Base-by-base conservation (phyloP, 768 basidiomycete genomes). In the Rickenella mellea region DNA sequence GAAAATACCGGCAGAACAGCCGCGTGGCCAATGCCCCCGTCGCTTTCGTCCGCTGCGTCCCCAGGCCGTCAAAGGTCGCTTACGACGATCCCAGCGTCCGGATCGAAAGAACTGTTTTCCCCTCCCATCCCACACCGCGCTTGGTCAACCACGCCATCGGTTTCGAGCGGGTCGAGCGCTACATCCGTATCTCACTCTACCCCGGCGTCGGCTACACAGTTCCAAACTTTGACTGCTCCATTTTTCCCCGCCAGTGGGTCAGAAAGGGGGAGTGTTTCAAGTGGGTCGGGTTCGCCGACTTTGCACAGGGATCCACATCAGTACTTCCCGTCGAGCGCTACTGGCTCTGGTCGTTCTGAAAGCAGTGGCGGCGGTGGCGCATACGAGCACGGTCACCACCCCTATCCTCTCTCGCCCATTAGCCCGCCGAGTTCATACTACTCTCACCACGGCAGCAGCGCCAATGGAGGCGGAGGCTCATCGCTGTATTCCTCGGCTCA, bases 181-280 rank as follows among this genome's bases (percentile, higher is more conserved):
- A 43, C 32, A 17, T 25, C 42, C 10, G 25, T n/a, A n/a, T n/a
- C n/a, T n/a, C n/a, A n/a, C n/a, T n/a, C n/a, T n/a, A n/a, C n/a
- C n/a, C n/a, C n/a, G n/a, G n/a, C n/a, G n/a, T n/a, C n/a, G n/a
- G 20, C n/a, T 17, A 32, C 29, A 19, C 12, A n/a, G 39, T 71
- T 80, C 54, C 70, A 73, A 30, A 79, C 78, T 12, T 66, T 78
- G 28, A 76, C 58, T 47, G 67, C 76, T 7, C 71, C 78, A 9
- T 80, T 76, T 59, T 75, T 67, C 55, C 78, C 78, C 6, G 6
- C 6, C 6, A 6, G 32, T 6, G 11, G 33, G 33, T 22, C 19
- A 36, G 33, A 36, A 36, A 17, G 24, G 33, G 33, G 24, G n/a
- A n/a, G n/a, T n/a, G n/a, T n/a, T 3, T 12, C 10, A 37, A 37